phyloP scores from a whole-genome alignment of 2,329 filamentous ascomycete genomes.

The Fusarium sacchari region DNA sequence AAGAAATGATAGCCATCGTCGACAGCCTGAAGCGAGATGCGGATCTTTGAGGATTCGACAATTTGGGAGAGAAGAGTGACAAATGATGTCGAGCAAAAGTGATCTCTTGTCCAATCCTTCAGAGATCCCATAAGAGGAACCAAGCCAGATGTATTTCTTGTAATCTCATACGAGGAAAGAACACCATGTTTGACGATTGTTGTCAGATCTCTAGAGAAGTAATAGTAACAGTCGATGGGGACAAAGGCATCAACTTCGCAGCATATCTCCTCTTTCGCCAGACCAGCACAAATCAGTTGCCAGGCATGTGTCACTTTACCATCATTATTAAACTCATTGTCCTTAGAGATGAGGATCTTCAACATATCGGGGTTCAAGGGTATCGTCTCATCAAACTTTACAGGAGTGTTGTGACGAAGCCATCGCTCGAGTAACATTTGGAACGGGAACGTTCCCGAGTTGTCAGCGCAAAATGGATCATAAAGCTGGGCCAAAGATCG shows the following conservation, averaged over 20 bases:
- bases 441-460: neutral
- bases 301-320: neutral
- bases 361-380: neutral
- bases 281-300: neutral
- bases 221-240: neutral
- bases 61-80: neutral
- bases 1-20: neutral
- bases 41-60: neutral
- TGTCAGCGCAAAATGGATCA: neutral
- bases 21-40: fast-evolving
- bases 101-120: fast-evolving
- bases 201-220: neutral
- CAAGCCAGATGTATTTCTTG: fast-evolving
- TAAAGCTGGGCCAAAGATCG: neutral
- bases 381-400: neutral
- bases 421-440: neutral
- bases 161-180: neutral
- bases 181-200: neutral
- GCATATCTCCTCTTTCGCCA: neutral
- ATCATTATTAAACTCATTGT: neutral
- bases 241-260: neutral
- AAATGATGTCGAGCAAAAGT: neutral
- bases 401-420: neutral
- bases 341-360: neutral
- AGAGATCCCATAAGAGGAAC: neutral